phyloP scores from a whole-genome alignment of 306 rosid species.

The Nissolia schottii region DNA sequence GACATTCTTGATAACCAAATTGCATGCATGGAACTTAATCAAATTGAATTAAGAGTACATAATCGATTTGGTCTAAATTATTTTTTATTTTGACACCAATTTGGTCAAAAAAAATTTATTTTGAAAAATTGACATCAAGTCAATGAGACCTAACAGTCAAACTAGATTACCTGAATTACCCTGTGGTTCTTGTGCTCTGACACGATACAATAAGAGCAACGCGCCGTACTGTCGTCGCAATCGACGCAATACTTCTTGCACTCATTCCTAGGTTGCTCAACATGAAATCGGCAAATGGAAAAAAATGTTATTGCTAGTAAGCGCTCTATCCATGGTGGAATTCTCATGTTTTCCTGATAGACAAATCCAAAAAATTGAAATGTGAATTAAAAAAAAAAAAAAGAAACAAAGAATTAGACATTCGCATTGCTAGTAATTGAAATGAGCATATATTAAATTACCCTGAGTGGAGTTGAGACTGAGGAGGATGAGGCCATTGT shows the following conservation, averaged over 20 bases:
- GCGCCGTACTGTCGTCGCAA: conserved; percentile 30
- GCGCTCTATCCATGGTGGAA: conserved; percentile 48
- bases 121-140: no score
- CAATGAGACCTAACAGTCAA: no score
- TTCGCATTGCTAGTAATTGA: neutral
- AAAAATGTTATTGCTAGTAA: conserved; percentile 39
- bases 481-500: neutral
- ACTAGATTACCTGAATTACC: conserved; percentile 56
- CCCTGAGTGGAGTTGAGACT: no score
- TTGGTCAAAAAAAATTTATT: no score
- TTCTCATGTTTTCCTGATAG: conserved; percentile 18
- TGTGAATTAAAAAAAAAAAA: neutral
- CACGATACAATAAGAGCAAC: conserved; percentile 37
- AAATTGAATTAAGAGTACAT: no score
- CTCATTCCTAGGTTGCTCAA: conserved; percentile 27
- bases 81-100: no score
- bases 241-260: conserved; percentile 54
- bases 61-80: no score
- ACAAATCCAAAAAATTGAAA: neutral
- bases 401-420: neutral
- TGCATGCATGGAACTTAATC: no score
- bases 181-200: conserved; percentile 40
- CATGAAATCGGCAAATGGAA: conserved; percentile 25
- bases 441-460: conserved; percentile 19
- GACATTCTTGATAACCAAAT: no score